phyloP scores from a whole-genome alignment of 208 protist species.

The Trypanosoma melophagium region DNA sequence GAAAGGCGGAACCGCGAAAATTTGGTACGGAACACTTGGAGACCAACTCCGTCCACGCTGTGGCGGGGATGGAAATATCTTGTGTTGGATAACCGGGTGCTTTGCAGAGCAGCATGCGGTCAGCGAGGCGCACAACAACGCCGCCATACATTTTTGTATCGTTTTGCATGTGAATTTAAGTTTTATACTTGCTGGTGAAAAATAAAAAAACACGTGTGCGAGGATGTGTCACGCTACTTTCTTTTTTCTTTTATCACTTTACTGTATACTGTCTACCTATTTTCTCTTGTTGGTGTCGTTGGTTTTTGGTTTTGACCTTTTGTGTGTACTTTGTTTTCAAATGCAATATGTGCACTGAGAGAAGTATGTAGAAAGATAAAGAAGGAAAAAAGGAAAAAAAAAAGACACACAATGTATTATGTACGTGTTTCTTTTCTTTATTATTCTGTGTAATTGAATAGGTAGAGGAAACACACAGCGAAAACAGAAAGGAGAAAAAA shows the following conservation, averaged over 20 bases:
- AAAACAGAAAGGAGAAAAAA: slow-evolving; percentile 19
- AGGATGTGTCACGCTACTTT: too few species aligned
- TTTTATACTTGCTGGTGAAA: not conserved
- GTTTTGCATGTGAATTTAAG: slow-evolving; percentile 12
- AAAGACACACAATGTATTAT: not conserved
- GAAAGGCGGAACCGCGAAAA: slow-evolving; percentile 73
- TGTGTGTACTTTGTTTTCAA: too few species aligned
- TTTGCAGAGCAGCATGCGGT: slow-evolving; percentile 77
- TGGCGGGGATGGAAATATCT: slow-evolving; percentile 69
- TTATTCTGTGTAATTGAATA: not conserved
- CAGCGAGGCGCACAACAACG: slow-evolving; percentile 75
- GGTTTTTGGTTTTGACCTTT: too few species aligned
- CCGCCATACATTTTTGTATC: slow-evolving; percentile 54
- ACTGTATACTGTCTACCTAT: too few species aligned
- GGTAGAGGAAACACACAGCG: not conserved
- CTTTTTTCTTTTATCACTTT: not conserved
- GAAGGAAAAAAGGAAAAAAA: slow-evolving; percentile 15
- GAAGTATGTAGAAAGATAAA: not conserved
- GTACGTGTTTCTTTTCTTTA: not conserved
- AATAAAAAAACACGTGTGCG: not conserved
- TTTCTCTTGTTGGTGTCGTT: too few species aligned
- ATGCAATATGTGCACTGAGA: not conserved
- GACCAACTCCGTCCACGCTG: slow-evolving; percentile 75
- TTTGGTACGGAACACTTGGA: slow-evolving; percentile 76
- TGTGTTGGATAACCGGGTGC: slow-evolving; percentile 47